phyloP scores from a whole-genome alignment of 73 alveolate genomes.

The Paramecium octaurelia region DNA sequence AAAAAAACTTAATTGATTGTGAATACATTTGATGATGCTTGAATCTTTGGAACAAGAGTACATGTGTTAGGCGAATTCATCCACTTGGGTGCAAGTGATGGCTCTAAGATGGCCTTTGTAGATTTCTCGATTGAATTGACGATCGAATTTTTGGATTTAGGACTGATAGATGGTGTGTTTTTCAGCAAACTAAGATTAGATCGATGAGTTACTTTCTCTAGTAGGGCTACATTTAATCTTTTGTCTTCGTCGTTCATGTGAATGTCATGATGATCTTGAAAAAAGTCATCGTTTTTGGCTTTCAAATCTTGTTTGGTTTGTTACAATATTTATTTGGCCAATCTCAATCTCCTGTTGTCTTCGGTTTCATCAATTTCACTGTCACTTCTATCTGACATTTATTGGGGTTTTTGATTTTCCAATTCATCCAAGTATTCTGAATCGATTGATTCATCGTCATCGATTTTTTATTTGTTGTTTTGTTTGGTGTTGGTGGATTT shows the following conservation, averaged over 20 bases:
- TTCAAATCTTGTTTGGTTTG: constrained; percentile 39
- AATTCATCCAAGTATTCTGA: background rate
- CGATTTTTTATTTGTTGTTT: background rate
- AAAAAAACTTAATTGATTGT: background rate
- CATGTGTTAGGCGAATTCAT: constrained; percentile 12
- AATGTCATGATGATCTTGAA: background rate
- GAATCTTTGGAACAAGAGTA: constrained; percentile 61
- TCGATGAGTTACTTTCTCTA: constrained; percentile 19
- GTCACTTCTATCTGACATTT: background rate
- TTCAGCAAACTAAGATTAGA: constrained; percentile 42
- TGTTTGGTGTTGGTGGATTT: background rate
- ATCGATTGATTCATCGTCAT: background rate
- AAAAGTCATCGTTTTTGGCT: background rate
- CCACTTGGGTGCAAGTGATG: constrained; percentile 47
- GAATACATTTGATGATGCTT: constrained; percentile 50
- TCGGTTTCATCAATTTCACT: constrained; percentile 50
- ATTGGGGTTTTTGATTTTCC: background rate
- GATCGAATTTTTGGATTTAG: background rate
- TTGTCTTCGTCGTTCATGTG: constrained; percentile 56
- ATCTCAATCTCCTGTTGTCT: constrained; percentile 58
- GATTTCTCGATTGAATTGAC: background rate
- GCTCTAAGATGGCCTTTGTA: constrained; percentile 58
- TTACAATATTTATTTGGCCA: constrained; percentile 50
- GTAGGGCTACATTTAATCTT: background rate
- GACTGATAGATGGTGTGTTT: background rate